Conservation (phyloP, 768 basidiomycete species). For the Leucocoprinus sp. region DNA sequence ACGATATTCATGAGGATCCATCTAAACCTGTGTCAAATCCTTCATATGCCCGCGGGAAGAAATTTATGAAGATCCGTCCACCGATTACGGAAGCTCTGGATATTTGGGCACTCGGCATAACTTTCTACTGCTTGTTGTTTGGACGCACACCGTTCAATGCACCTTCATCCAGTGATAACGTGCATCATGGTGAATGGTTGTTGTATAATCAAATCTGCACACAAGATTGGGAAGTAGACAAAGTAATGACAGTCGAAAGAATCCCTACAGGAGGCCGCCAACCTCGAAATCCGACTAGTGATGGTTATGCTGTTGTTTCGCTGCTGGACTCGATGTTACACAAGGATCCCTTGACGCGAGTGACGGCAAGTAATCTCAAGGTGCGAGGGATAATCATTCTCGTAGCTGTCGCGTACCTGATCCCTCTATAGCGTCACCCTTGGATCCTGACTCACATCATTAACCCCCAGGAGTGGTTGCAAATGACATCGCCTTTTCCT, state of each 20-base stretch:
- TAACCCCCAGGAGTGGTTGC: conserved; percentile 30
- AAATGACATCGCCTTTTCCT: conserved; percentile 21
- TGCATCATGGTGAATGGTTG: conserved; percentile 29
- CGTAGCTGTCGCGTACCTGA: neutral
- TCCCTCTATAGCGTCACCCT: conserved; percentile 23
- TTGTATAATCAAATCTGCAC: conserved; percentile 34
- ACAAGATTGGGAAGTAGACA: conserved; percentile 30
- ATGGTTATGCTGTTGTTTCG: conserved; percentile 24
- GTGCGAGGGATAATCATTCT: conserved; percentile 12
- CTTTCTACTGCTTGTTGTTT: conserved; percentile 40
- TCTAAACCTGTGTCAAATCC: conserved; percentile 10
- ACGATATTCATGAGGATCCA: conserved; percentile 21
- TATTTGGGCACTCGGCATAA: conserved; percentile 38
- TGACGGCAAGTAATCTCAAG: conserved; percentile 27
- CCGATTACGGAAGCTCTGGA: conserved; percentile 39
- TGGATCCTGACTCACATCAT: conserved; percentile 30
- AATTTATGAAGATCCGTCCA: conserved; percentile 21
- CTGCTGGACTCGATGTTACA: conserved; percentile 32
- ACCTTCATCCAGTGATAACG: conserved; percentile 26
- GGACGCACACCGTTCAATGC: conserved; percentile 35
- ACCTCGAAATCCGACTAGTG: conserved; percentile 21
- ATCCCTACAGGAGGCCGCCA: conserved; percentile 27
- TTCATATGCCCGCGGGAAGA: conserved; percentile 13
- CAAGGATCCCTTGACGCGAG: conserved; percentile 29
- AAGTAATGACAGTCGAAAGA: conserved; percentile 30